A percentile compares a stretch with the other conserved stretches of the same genome.
Conservation (phyloP, 371 early-diverging fungal species). For the Mortierella sp. region DNA sequence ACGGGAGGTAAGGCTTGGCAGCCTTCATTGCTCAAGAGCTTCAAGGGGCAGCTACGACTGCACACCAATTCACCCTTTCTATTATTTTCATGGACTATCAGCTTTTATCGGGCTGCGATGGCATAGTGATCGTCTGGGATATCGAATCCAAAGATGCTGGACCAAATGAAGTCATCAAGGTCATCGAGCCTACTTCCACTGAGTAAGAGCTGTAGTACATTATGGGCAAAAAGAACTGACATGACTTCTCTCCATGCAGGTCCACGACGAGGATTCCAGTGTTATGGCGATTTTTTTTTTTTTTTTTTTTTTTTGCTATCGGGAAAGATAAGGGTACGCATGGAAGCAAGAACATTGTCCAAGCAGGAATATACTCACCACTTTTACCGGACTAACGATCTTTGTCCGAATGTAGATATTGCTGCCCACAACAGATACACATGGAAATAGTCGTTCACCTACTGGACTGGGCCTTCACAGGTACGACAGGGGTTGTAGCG, state of each 20-base stretch:
- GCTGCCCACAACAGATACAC: slow-evolving; percentile 37
- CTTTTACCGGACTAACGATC: background rate
- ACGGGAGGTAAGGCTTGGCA: slow-evolving; percentile 24
- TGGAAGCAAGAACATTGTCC: background rate
- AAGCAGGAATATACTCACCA: background rate
- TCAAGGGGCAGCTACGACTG: background rate
- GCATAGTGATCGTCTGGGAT: slow-evolving; percentile 71
- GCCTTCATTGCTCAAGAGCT: background rate
- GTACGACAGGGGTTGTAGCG: slow-evolving; percentile 7
- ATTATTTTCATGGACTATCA: background rate
- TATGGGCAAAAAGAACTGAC: background rate
- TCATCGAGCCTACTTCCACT: slow-evolving; percentile 15
- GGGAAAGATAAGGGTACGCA: slow-evolving; percentile 38
- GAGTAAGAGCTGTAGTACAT: slow-evolving; percentile 29
- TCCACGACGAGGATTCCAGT: slow-evolving; percentile 41
- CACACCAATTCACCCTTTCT: background rate
- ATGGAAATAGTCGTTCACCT: slow-evolving; percentile 49
- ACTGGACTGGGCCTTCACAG: slow-evolving; percentile 23
- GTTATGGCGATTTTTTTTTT: slow-evolving; percentile 67
- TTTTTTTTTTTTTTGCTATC: slow-evolving; percentile 35
- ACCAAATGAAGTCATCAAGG: slow-evolving; percentile 54
- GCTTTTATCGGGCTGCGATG: slow-evolving; percentile 68
- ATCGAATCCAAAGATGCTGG: slow-evolving; percentile 53
- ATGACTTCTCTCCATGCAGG: background rate
- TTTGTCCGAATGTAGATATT: slow-evolving; percentile 17